phyloP scores from a whole-genome alignment of 768 basidiomycete species.

The Termitomyces sp. region DNA sequence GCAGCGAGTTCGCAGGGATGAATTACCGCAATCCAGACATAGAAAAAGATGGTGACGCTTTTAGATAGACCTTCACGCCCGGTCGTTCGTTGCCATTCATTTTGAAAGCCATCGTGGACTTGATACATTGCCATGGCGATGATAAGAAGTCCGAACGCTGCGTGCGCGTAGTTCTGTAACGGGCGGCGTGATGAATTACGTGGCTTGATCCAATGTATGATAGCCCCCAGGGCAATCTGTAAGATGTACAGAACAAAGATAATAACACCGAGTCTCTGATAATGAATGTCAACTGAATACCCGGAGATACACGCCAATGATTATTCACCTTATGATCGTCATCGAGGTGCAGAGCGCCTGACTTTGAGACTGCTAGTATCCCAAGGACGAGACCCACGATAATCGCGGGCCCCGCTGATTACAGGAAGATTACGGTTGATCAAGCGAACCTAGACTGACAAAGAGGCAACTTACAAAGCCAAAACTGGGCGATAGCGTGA shows the following conservation, averaged over 20 bases:
- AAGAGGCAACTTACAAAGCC: slow-evolving; percentile 31
- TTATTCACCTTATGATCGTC: slow-evolving; percentile 45
- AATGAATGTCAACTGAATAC: background rate
- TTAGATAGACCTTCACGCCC: slow-evolving; percentile 36
- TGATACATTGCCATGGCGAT: slow-evolving; percentile 50
- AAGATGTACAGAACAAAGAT: slow-evolving; percentile 47
- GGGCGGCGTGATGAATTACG: slow-evolving; percentile 34
- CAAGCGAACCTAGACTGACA: slow-evolving; percentile 7
- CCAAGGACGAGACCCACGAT: slow-evolving; percentile 43
- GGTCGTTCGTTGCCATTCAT: slow-evolving; percentile 47
- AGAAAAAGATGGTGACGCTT: slow-evolving; percentile 39
- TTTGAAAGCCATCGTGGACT: slow-evolving; percentile 41
- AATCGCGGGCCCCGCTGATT: slow-evolving; percentile 40
- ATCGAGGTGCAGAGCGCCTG: slow-evolving; percentile 33
- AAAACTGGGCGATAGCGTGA: slow-evolving; percentile 50
- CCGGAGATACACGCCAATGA: background rate
- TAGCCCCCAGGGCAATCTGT: slow-evolving; percentile 46
- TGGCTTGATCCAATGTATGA: slow-evolving; percentile 54
- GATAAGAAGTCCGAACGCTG: slow-evolving; percentile 46
- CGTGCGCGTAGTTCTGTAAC: slow-evolving; percentile 57
- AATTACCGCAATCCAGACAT: slow-evolving; percentile 47
- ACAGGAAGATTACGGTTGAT: background rate
- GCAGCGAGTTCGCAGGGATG: background rate
- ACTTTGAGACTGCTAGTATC: slow-evolving; percentile 31
- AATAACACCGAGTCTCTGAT: slow-evolving; percentile 45